Evolutionary conservation across 208 protist genomes (phyloP), one percentile per base, ranked within the genome.

Genomic region (Acanthamoeba lugdunensis): DNA sequence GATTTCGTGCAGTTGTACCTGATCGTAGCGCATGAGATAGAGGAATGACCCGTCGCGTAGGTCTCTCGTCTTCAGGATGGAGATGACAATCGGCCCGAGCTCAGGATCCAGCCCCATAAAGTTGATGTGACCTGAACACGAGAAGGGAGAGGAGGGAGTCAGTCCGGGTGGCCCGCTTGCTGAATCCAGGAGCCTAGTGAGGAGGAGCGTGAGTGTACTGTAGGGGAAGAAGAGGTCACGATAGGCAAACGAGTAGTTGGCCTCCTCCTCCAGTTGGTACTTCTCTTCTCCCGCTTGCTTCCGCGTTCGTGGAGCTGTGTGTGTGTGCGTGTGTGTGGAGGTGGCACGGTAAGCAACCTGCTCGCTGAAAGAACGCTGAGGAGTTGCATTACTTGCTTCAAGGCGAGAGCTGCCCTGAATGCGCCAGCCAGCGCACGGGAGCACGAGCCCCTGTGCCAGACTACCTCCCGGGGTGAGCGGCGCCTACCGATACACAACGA

Each of bases 211-310:
- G 6, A 56, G n/a, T 13, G 4, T 84, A 84, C 77, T 13, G 52
- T 58, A 65, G 3, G 79, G 79, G 52, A 45, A 87, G 79, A 87
- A 87, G 33, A 91, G 33, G 25, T 75, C 85, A 8, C 85, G 85
- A 30, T 91, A 91, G 58, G 54, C 54, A 54, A 75, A 75, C 7
- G 85, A 77, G 25, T 91, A 91, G 85, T 91, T 91, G 63, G 85
- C 85, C 33, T 91, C 85, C 48, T 75, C 61, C 23, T 91, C 85
- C 37, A 91, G 79, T 16, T 56, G 79, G 18, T 87, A 87, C 11
- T 23, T n/a, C 45, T 87, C 79, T 25, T 81, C 73, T 16, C 4
- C 41, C 13, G 37, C 16, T 28, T 81, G 73, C 69, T 45, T 77
- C 69, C 14, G 69, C 13, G 30, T 25, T 13, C 69, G 69, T 25